Evolutionary conservation across 805 yeast genomes (phyloP).

Genomic region (Saccharomycopsis amapae): DNA sequence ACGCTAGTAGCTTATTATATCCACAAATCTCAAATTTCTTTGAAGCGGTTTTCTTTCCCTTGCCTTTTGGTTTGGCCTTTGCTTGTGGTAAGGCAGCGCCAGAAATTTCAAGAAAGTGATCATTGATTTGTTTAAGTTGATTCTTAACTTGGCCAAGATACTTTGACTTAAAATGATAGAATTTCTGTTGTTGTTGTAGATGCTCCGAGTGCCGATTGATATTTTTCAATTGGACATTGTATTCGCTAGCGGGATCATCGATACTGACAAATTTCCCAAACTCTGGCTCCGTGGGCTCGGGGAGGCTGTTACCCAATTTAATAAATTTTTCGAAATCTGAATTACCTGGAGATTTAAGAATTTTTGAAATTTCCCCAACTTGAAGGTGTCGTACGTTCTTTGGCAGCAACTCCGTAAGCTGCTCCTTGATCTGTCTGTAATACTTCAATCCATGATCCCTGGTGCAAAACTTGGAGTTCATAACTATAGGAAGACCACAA

Average conservation of each 20-base stretch:
- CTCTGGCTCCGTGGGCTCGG: slow-evolving; percentile 34
- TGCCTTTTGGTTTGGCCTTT: slow-evolving; percentile 12
- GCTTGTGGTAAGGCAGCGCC: not conserved
- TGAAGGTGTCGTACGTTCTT: not conserved
- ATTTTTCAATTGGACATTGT: not conserved
- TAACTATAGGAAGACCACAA: slow-evolving; percentile 50
- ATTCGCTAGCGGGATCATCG: slow-evolving; percentile 20
- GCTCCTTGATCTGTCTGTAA: slow-evolving; percentile 24
- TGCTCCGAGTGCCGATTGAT: not conserved
- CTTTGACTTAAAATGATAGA: slow-evolving; percentile 19
- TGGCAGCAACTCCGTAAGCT: not conserved
- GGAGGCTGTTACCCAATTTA: slow-evolving; percentile 35
- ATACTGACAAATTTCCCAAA: slow-evolving; percentile 21
- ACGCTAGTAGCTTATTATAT: slow-evolving; percentile 32
- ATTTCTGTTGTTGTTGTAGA: not conserved
- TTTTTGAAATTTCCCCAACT: not conserved
- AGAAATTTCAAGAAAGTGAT: slow-evolving; percentile 16
- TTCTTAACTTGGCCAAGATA: slow-evolving; percentile 25
- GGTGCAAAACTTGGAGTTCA: slow-evolving; percentile 63
- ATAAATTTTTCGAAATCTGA: slow-evolving; percentile 24
- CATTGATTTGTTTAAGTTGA: slow-evolving; percentile 26
- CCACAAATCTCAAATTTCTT: slow-evolving; percentile 48
- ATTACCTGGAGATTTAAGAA: not conserved
- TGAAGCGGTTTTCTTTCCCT: slow-evolving; percentile 21
- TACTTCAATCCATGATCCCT: slow-evolving; percentile 59